Conservation (phyloP, 306 rosid species). For the Crataegus laevigata region DNA sequence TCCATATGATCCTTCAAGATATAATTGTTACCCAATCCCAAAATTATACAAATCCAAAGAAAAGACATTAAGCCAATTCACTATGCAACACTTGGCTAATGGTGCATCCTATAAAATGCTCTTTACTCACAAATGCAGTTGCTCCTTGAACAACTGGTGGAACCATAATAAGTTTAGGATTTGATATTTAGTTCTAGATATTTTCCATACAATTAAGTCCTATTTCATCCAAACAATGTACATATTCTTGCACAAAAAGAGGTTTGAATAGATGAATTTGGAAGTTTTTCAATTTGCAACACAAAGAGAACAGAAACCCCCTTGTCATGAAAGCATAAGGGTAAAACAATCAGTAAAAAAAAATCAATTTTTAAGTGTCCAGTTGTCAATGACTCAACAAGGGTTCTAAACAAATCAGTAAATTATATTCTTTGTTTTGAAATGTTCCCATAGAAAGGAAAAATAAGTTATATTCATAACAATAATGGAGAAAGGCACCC, state of each 20-base stretch:
- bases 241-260: neutral
- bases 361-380: neutral
- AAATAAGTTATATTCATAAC: neutral
- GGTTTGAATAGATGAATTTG: neutral
- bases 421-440: neutral
- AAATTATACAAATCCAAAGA: neutral
- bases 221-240: neutral
- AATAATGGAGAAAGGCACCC: slow-evolving; percentile 1
- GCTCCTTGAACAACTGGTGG: neutral
- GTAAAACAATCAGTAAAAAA: neutral
- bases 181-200: neutral
- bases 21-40: neutral
- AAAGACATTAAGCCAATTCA: neutral
- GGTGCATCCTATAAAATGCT: neutral
- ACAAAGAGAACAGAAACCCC: neutral
- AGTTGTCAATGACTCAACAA: neutral
- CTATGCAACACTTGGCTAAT: neutral
- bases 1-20: neutral
- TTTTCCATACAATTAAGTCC: neutral
- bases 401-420: neutral
- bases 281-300: neutral
- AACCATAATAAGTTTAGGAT: neutral
- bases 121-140: neutral
- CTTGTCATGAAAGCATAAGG: neutral
- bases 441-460: neutral